Evolutionary conservation across 2,329 filamentous ascomycete species (phyloP), one percentile per base, ranked within the genome.

Genomic region (Aspergillus ruber): DNA sequence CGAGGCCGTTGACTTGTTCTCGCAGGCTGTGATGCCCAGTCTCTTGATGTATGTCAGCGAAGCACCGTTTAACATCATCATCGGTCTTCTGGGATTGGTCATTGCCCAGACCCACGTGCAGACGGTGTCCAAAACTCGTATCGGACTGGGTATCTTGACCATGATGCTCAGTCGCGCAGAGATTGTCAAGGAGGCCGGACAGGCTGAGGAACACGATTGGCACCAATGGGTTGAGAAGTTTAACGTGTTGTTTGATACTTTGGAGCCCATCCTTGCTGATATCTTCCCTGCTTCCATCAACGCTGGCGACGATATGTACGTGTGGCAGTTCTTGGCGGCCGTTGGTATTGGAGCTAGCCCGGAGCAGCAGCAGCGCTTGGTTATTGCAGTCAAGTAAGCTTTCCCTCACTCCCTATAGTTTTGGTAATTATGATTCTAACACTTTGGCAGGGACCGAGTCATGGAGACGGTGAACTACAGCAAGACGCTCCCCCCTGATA

Each of bases 311-410:
- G 93, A 98, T 62, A 85, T 95, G 62, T 95, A 97, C 63, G 89
- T 97, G 35, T 98, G 93, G 93, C 91, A 97, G 70, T 94, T 97
- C 67, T 78, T 98, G 55, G 93, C 93, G 7, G 90, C 91, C 10
- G 89, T 96, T 70, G 93, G 93, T 53, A 93, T 95, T 55, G 90
- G 88, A 44, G 91, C 93, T 29, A 90, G 83, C 63, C 89, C 90
- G 12, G 90, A 96, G 57, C 93, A 98, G 71, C 93, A 98, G 69
- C 91, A 95, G 66, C 82, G 90, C 49, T 78, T 98, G 47, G 93
- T 98, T 8, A 81, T 96, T 61, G 90, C 90, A 36, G 93, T 98
- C 58, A 98, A 97, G 80, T 76, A 57, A 69, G 74, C 71, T 33
- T 40, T 25, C 32, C 15, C 17, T 36, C 23, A 33, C 21, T 40